phyloP scores from a whole-genome alignment of 2,329 filamentous ascomycete genomes.

The Chaetomium sp. region DNA sequence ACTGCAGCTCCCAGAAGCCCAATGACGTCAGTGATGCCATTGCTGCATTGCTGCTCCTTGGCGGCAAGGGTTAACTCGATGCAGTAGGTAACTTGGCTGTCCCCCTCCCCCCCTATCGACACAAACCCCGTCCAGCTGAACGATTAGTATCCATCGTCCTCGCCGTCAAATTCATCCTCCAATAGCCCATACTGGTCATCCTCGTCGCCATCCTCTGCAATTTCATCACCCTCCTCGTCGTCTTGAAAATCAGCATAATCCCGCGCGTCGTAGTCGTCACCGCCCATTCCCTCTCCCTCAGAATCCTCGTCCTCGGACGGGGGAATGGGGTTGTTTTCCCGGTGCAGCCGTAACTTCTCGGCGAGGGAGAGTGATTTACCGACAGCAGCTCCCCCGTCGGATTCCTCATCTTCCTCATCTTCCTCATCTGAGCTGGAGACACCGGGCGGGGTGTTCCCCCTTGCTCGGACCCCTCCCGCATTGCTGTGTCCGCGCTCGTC shows the following conservation, averaged over 20 bases:
- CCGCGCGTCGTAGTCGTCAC: slow-evolving; percentile 26
- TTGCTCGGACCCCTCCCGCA: neutral
- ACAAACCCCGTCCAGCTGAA: neutral
- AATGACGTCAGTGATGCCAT: neutral
- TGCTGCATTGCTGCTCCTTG: neutral
- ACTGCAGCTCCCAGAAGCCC: neutral
- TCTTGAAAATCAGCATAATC: slow-evolving; percentile 30
- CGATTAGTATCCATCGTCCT: neutral
- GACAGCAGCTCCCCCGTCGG: neutral
- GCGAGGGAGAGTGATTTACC: slow-evolving; percentile 16
- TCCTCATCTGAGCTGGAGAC: slow-evolving; percentile 16
- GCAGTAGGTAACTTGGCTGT: too few species aligned
- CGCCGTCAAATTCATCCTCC: slow-evolving; percentile 1
- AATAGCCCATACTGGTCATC: neutral
- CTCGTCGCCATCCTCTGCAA: neutral
- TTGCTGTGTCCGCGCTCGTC: neutral
- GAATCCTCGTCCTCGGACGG: slow-evolving; percentile 17
- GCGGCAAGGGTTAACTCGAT: too few species aligned
- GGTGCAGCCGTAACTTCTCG: slow-evolving; percentile 26
- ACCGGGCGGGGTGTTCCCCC: neutral
- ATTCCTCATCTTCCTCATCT: slow-evolving; percentile 10
- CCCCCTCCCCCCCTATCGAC: too few species aligned
- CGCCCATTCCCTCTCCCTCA: slow-evolving; percentile 17
- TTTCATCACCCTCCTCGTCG: slow-evolving; percentile 28
- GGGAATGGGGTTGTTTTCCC: slow-evolving; percentile 18